Percentiles rank a stretch among this genome's conserved stretches.
phyloP scores from a whole-genome alignment of 306 rosid genomes.

The Vigna radiata region DNA sequence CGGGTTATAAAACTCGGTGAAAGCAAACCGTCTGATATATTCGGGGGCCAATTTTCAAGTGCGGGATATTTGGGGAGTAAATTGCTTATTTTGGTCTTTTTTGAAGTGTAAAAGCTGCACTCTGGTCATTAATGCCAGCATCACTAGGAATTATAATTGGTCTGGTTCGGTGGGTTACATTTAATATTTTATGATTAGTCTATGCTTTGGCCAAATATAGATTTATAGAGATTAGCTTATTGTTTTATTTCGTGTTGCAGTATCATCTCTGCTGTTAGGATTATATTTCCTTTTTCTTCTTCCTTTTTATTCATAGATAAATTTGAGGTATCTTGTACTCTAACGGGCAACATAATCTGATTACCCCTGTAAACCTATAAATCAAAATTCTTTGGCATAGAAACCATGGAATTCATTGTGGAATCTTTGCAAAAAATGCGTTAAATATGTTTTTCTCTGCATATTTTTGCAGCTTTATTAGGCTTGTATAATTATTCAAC shows the following conservation, averaged over 20 bases:
- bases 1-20: neutral
- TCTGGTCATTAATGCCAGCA: neutral
- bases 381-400: neutral
- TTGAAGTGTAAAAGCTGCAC: neutral
- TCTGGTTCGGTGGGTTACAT: neutral
- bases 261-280: neutral
- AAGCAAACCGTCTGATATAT: neutral
- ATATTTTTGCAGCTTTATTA: neutral
- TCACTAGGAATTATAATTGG: neutral
- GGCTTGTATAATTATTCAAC: neutral
- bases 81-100: neutral
- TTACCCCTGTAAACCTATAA: neutral
- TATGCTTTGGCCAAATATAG: neutral
- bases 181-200: neutral
- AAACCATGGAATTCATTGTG: slow-evolving; percentile 18
- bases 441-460: slow-evolving; percentile 8
- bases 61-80: neutral
- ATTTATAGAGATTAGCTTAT: slow-evolving; percentile 11
- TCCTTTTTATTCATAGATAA: neutral
- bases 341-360: slow-evolving; percentile 4
- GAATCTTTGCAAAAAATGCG: slow-evolving; percentile 18
- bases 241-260: slow-evolving; percentile 1
- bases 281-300: slow-evolving; percentile 4
- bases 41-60: neutral
- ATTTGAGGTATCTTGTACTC: neutral